Conservation (phyloP, 2,329 filamentous ascomycete genomes). For the Aspergillus niger region DNA sequence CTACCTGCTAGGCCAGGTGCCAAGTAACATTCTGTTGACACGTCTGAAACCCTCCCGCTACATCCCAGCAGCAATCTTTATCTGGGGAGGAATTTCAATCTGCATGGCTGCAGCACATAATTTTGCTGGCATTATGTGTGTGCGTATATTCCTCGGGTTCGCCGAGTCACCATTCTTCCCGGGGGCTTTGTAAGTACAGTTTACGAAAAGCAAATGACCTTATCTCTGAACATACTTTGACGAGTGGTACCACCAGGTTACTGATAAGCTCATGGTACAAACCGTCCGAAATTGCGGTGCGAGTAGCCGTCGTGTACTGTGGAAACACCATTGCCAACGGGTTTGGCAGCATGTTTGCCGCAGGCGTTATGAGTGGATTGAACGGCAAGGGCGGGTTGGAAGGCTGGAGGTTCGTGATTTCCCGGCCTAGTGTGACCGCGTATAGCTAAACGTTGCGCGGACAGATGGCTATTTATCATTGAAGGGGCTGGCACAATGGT, state of each 20-base stretch:
- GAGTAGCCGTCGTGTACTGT: slow-evolving; percentile 50
- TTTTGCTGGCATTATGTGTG: slow-evolving; percentile 22
- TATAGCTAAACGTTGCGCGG: neutral
- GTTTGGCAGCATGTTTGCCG: slow-evolving; percentile 44
- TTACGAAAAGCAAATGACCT: too few relatives aligned
- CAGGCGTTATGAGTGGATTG: slow-evolving; percentile 32
- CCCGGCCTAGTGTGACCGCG: too few relatives aligned
- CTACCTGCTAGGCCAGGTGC: slow-evolving; percentile 53
- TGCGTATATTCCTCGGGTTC: slow-evolving; percentile 40
- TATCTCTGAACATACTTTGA: neutral
- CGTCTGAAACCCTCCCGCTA: slow-evolving; percentile 32
- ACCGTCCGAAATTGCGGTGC: slow-evolving; percentile 57
- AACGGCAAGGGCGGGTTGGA: slow-evolving; percentile 43
- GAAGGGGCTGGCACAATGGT: slow-evolving; percentile 42
- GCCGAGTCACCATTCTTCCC: slow-evolving; percentile 63
- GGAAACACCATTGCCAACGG: slow-evolving; percentile 43
- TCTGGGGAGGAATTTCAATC: slow-evolving; percentile 24
- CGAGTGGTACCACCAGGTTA: neutral
- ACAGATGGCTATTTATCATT: slow-evolving; percentile 41
- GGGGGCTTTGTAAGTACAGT: slow-evolving; percentile 39
- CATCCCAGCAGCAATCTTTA: slow-evolving; percentile 40
- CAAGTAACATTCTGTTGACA: slow-evolving; percentile 39
- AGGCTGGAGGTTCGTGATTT: slow-evolving; percentile 35
- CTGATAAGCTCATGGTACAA: slow-evolving; percentile 62
- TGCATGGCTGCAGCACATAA: slow-evolving; percentile 43